Percentiles rank a stretch among this genome's conserved stretches.
These are phyloP conservation scores for Ophiostoma novo-ulmi DNA, from an alignment of 2,329 filamentous ascomycete species.

Conservation along the genomic window DNA sequence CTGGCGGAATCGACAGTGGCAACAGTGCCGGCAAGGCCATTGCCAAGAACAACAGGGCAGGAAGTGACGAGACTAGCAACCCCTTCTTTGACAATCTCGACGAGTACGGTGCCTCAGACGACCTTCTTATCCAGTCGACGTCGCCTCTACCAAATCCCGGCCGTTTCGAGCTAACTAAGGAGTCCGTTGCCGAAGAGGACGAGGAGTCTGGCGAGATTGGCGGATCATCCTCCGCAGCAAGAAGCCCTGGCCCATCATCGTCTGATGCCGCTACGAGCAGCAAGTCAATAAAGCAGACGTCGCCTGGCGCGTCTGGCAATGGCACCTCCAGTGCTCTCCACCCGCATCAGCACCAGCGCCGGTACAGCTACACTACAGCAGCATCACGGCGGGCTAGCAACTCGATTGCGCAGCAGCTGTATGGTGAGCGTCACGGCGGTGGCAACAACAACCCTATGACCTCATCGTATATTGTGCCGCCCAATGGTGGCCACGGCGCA, in stretches of 20 bases:
- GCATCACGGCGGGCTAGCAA: conserved; percentile 45
- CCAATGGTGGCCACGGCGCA: not conserved
- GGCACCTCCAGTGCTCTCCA: conserved; percentile 26
- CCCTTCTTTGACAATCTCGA: conserved; percentile 16
- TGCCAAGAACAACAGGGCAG: conserved; percentile 34
- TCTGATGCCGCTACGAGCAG: not conserved
- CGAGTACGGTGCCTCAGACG: conserved; percentile 41
- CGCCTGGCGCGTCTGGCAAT: not conserved
- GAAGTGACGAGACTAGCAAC: not conserved
- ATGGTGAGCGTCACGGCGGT: conserved; percentile 34
- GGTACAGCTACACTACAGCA: conserved; percentile 51
- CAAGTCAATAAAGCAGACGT: not conserved
- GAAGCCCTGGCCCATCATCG: not conserved
- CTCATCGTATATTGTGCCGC: conserved; percentile 9
- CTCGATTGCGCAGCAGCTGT: conserved; percentile 50
- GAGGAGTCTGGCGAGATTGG: conserved; percentile 18
- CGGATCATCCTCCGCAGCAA: not conserved
- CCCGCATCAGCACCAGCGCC: conserved; percentile 46
- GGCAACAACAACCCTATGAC: conserved; percentile 17
- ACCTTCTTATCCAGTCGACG: conserved; percentile 64
- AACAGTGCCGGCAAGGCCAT: not conserved
- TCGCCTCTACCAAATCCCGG: conserved; percentile 67
- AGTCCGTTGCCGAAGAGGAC: conserved; percentile 39
- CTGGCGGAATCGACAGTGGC: conserved; percentile 29
- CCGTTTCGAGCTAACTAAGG: conserved; percentile 62